Percentiles rank a stretch among this genome's conserved stretches.
phyloP scores from a whole-genome alignment of 73 alveolate genomes.

The Paramecium tetraurelia region DNA sequence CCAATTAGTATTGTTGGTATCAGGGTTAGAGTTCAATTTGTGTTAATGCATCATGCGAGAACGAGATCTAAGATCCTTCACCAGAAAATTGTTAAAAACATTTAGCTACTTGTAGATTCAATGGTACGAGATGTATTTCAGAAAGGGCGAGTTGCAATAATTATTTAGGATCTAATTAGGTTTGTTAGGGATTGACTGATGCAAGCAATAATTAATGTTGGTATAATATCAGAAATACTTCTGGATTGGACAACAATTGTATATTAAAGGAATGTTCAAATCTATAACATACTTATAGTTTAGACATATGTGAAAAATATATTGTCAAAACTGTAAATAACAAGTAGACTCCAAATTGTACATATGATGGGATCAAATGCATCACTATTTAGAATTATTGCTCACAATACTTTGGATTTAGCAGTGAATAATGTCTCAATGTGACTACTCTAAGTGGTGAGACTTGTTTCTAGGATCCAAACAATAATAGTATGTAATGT shows the following conservation, averaged over 20 bases:
- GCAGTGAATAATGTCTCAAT: background rate
- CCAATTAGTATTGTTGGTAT: background rate
- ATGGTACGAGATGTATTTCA: background rate
- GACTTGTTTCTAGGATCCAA: background rate
- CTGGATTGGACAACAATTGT: background rate
- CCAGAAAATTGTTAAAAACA: background rate
- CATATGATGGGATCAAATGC: background rate
- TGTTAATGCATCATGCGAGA: background rate
- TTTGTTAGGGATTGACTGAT: background rate
- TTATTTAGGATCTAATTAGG: background rate
- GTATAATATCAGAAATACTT: background rate
- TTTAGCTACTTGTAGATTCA: background rate
- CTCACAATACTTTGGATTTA: background rate
- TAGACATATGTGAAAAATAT: background rate
- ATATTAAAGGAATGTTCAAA: background rate
- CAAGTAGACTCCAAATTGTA: background rate
- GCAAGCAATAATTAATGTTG: background rate
- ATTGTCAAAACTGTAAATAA: background rate
- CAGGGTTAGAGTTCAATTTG: background rate
- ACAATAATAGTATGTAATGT: background rate
- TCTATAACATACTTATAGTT: background rate
- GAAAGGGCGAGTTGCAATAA: background rate
- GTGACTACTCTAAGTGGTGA: background rate
- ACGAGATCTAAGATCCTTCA: background rate
- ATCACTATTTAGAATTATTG: background rate